These are phyloP conservation scores for Ophiostoma sp. DNA, from an alignment of 2,329 filamentous ascomycete species.

Conservation along the genomic window DNA sequence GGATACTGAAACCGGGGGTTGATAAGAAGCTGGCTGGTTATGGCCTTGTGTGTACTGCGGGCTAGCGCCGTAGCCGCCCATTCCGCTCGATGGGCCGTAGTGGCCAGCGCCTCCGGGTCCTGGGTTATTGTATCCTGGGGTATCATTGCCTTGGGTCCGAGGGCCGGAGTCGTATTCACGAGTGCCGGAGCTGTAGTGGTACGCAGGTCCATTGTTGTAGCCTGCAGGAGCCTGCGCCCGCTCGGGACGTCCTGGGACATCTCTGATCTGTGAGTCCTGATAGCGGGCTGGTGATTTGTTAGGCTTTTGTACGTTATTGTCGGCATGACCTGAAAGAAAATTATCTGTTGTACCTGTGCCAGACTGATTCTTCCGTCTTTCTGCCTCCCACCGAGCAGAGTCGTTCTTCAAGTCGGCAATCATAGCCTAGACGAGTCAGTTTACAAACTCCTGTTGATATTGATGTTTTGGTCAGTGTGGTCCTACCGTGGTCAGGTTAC, in stretches of 20 bases:
- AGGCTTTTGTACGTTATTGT: slow-evolving; percentile 50
- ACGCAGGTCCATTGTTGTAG: slow-evolving; percentile 2
- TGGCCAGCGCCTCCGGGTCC: slow-evolving; percentile 23
- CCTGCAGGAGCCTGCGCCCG: slow-evolving; percentile 21
- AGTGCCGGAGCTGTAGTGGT: slow-evolving; percentile 16
- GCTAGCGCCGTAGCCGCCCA: slow-evolving; percentile 21
- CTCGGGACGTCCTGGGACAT: slow-evolving; percentile 24
- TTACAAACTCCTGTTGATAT: neutral
- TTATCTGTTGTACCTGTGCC: slow-evolving; percentile 53
- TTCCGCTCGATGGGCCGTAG: slow-evolving; percentile 19
- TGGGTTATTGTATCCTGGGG: slow-evolving; percentile 43
- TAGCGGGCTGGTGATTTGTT: slow-evolving; percentile 56
- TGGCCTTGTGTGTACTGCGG: slow-evolving; percentile 17
- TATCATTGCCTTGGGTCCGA: slow-evolving; percentile 49
- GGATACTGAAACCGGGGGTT: neutral
- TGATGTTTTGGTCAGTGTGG: neutral
- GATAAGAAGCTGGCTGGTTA: neutral
- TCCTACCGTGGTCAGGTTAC: slow-evolving; percentile 71
- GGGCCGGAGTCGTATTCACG: slow-evolving; percentile 38
- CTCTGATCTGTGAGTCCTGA: slow-evolving; percentile 42
- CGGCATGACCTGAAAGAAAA: slow-evolving; percentile 10
- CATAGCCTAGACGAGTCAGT: slow-evolving; percentile 48
- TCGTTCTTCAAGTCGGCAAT: slow-evolving; percentile 59
- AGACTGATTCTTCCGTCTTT: slow-evolving; percentile 52
- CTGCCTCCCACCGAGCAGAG: slow-evolving; percentile 57